Conservation (phyloP, 2,329 filamentous ascomycete genomes). For the Onygena corvina region DNA sequence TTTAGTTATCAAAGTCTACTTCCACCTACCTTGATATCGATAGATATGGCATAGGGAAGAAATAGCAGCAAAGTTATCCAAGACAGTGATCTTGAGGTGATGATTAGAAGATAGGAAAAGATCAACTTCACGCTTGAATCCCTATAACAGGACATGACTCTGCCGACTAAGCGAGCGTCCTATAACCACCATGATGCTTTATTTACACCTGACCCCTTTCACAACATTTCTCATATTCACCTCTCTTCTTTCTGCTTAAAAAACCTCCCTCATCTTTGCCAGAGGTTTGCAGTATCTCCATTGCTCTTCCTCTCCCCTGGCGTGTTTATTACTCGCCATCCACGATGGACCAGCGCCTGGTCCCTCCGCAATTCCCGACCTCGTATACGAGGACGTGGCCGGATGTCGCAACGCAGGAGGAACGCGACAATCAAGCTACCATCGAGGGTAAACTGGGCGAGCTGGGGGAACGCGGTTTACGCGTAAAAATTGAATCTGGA, state of each 20-base stretch:
- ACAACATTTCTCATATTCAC: neutral
- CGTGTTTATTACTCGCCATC: neutral
- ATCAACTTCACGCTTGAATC: neutral
- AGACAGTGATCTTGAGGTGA: too few relatives aligned
- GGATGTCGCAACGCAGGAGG: neutral
- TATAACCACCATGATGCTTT: constrained; percentile 1
- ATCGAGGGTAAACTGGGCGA: neutral
- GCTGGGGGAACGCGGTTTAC: too few relatives aligned
- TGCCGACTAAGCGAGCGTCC: neutral
- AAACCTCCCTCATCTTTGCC: neutral
- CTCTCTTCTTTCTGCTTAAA: neutral
- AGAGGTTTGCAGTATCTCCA: neutral
- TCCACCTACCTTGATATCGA: neutral
- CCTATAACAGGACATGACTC: neutral
- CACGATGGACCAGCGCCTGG: neutral
- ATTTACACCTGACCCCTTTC: neutral
- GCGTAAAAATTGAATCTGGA: neutral
- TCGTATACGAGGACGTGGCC: neutral
- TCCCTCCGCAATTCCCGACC: neutral
- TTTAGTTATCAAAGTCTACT: neutral
- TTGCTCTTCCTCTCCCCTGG: neutral
- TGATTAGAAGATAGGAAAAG: neutral
- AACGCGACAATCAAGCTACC: neutral
- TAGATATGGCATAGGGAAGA: neutral
- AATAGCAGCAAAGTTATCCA: neutral